These are phyloP conservation scores for Phaffia australis DNA, from an alignment of 768 basidiomycete genomes.

Conservation along the genomic window DNA sequence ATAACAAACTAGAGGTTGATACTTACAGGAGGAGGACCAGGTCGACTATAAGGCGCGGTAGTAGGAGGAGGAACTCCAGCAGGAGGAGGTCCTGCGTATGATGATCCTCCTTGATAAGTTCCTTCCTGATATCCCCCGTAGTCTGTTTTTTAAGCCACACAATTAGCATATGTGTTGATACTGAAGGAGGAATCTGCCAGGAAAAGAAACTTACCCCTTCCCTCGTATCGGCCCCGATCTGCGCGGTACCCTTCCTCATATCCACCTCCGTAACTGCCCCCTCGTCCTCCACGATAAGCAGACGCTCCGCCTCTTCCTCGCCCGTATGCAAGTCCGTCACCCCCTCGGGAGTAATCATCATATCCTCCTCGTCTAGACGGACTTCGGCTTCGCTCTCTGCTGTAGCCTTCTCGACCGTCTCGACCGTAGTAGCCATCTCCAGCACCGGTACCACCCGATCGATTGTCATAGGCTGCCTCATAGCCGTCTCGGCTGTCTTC, in stretches of 20 bases:
- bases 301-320: constrained; percentile 30
- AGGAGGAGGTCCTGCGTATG: constrained; percentile 3
- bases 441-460: constrained; percentile 8
- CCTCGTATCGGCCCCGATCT: constrained; percentile 1
- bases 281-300: constrained; percentile 3
- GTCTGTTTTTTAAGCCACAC: neutral
- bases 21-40: neutral
- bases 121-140: neutral
- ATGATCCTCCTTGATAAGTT: neutral
- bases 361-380: constrained; percentile 29
- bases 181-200: neutral
- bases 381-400: constrained; percentile 29
- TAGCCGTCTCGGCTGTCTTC: constrained; percentile 42
- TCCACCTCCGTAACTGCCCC: neutral
- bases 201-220: neutral
- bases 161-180: no score
- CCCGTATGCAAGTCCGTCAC: constrained; percentile 39
- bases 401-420: constrained; percentile 25
- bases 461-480: constrained; percentile 32
- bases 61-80: constrained; percentile 9
- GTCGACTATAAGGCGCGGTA: constrained; percentile 24
- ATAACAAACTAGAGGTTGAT: neutral
- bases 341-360: constrained; percentile 35
- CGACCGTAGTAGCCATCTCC: constrained; percentile 31
- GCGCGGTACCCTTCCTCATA: constrained; percentile 8